phyloP scores from a whole-genome alignment of 2,329 filamentous ascomycete genomes.

The Hirsutella thompsonii region DNA sequence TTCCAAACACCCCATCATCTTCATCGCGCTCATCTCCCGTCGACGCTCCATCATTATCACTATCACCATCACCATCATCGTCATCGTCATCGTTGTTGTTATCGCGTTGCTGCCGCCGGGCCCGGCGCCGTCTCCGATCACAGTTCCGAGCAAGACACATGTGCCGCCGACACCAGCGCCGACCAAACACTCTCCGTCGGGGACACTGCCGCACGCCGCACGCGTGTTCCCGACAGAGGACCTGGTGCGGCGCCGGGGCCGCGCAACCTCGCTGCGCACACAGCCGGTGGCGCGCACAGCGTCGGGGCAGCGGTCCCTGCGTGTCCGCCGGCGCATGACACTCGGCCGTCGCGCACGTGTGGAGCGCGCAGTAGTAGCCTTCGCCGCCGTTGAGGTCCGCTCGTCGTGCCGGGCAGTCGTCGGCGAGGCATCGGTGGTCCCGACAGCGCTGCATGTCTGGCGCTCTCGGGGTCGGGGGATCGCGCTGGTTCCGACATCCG shows the following conservation, averaged over 20 bases:
- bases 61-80: too few species aligned
- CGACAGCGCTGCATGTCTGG: neutral
- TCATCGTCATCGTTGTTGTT: too few species aligned
- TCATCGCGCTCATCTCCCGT: too few species aligned
- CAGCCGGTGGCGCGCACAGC: neutral
- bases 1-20: too few species aligned
- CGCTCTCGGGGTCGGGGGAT: neutral
- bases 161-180: neutral
- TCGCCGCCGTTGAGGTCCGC: slow-evolving; percentile 1
- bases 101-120: too few species aligned
- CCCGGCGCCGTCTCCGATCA: too few species aligned
- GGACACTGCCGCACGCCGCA: neutral
- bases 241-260: too few species aligned
- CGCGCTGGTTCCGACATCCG: neutral
- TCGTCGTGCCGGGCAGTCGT: neutral
- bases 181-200: too few species aligned
- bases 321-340: neutral
- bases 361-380: neutral
- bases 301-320: neutral
- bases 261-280: too few species aligned
- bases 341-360: neutral
- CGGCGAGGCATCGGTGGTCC: neutral
- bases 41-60: too few species aligned
- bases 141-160: neutral
- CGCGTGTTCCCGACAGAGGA: neutral